Evolutionary conservation across 2,329 filamentous ascomycete species (phyloP), one percentile per base, ranked within the genome.

Genomic region (Diplocarpon mali): DNA sequence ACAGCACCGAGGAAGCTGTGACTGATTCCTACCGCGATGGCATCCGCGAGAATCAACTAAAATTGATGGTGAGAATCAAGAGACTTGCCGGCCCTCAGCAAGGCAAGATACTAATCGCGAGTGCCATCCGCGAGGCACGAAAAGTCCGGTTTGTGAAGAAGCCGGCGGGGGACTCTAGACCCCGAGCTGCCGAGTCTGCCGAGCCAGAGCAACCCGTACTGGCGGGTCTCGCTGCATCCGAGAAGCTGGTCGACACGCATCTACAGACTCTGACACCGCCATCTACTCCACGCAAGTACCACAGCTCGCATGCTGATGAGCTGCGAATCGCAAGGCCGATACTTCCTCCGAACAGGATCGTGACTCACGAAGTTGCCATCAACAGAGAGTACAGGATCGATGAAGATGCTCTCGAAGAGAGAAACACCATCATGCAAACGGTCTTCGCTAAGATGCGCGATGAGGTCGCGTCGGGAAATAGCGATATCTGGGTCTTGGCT

Each of bases 351-450:
- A 92, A 90, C 55, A 73, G 85, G 20, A 67, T 84, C 10, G 69
- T 90, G 13, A 80, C 87, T 1, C 85, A 90, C 59, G 85, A 90
- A 64, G 67, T 92, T 36, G 80, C 83, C 8, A 82, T 92, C 53
- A 84, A 90, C 62, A 80, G 78, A 54, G 80, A 87, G 53, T 90
- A 83, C 60, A 77, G 81, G 39, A 80, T 90, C 37, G 79, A 84
- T 2, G 69, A 75, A 39, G 71, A 78, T 47, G 55, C 78, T 62
- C 71, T 69, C 61, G 76, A 71, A 64, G 78, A 70, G 61, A 73
- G 77, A 64, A 66, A 79, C 70, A 70, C 76, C 63, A 59, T 77
- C 61, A 66, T 83, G 53, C 67, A 70, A 32, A 66, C 69, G 31
- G 67, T 78, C 11, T 78, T 74, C 55, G 69, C 74, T 44, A 65